These are phyloP conservation scores for Gastrolobium bilobum DNA, from an alignment of 306 rosid species.

Conservation along the genomic window DNA sequence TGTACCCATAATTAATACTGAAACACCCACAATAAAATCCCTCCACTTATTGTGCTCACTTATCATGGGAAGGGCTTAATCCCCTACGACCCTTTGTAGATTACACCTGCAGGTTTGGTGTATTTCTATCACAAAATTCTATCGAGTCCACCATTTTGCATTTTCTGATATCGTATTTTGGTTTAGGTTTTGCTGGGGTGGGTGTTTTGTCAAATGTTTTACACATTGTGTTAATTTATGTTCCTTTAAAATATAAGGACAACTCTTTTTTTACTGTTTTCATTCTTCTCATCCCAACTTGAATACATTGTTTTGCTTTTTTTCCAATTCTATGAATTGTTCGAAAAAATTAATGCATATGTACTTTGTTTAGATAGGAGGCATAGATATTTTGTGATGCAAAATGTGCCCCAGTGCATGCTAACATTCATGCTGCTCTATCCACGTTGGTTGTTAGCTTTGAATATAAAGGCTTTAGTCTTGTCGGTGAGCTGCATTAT, in stretches of 20 bases:
- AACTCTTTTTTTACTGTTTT: constrained; percentile 6
- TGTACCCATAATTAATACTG: too few species aligned
- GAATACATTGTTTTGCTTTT: constrained; percentile 12
- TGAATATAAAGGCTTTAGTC: constrained; percentile 40
- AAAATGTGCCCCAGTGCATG: constrained; percentile 20
- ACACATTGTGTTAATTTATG: constrained; percentile 10
- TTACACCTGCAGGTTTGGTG: too few species aligned
- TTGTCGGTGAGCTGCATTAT: constrained; percentile 46
- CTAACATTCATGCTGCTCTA: constrained; percentile 16
- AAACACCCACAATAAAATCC: too few species aligned
- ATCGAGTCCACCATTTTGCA: constrained; percentile 18
- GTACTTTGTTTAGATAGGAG: constrained; percentile 26
- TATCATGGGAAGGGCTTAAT: too few species aligned
- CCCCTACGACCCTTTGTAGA: too few species aligned
- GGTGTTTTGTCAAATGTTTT: constrained; percentile 22
- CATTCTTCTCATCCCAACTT: constrained; percentile 14
- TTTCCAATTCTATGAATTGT: background rate
- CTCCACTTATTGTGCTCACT: too few species aligned
- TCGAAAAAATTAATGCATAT: constrained; percentile 19
- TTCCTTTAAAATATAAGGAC: constrained; percentile 16
- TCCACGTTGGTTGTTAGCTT: constrained; percentile 32
- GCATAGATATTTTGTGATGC: constrained; percentile 21
- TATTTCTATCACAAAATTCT: background rate
- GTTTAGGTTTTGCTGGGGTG: constrained; percentile 29
- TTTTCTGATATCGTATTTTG: constrained; percentile 29